A percentile compares a stretch with the other conserved stretches of the same genome.
phyloP scores from a whole-genome alignment of 1,139 yeast species.

The Entelexis paramagnoliae region DNA sequence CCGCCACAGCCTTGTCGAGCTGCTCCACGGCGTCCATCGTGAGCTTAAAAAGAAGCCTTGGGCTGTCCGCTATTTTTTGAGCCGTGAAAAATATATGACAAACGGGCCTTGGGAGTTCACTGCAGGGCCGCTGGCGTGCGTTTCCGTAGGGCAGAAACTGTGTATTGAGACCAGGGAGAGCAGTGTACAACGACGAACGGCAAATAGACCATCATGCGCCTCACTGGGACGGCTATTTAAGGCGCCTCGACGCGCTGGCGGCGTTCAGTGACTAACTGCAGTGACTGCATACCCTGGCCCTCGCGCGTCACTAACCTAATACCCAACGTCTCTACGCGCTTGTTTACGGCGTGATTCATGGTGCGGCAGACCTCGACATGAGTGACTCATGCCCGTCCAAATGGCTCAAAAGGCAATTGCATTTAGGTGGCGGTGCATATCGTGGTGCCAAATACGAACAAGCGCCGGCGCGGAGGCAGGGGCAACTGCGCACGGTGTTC shows the following conservation, averaged over 20 bases:
- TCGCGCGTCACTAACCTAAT: background rate
- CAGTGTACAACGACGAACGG: no score
- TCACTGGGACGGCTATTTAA: no score
- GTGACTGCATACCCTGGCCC: constrained; percentile 3
- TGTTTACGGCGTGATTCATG: background rate
- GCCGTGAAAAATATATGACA: constrained; percentile 9
- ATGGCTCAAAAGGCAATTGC: no score
- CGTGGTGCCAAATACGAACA: no score
- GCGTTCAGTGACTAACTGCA: background rate
- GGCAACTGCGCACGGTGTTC: no score
- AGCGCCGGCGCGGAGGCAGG: no score
- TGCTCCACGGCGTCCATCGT: constrained; percentile 34
- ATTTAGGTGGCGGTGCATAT: no score
- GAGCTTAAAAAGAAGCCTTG: constrained; percentile 5
- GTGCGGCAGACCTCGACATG: no score
- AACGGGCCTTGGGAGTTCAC: constrained; percentile 4
- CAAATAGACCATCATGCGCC: no score
- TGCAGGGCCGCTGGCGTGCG: background rate
- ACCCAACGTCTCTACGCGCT: background rate
- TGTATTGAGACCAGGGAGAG: no score
- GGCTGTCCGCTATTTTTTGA: background rate
- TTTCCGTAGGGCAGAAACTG: no score
- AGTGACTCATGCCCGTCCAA: no score
- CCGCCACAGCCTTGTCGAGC: constrained; percentile 85
- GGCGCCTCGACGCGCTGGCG: background rate